Percentiles rank a stretch among this genome's conserved stretches.
Conservation (phyloP, 176 grass and related monocot genomes). For the Saccharum spontaneum region DNA sequence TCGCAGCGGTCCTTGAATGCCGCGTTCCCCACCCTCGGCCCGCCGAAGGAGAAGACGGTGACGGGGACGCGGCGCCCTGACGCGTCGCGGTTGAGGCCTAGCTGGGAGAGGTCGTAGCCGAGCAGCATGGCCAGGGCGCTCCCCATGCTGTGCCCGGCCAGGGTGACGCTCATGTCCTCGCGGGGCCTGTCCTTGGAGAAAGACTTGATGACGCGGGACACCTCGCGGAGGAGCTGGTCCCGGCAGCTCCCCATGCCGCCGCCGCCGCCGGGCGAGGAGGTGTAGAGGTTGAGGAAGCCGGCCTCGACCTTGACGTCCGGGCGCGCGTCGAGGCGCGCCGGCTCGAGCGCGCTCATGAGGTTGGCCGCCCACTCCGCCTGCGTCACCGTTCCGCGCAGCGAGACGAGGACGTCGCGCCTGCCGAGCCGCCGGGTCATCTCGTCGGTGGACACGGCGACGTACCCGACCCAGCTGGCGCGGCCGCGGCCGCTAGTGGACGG, state of each 20-base stretch:
- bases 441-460: constrained; percentile 58
- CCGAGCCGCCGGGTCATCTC: constrained; percentile 53
- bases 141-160: constrained; percentile 68
- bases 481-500: constrained; percentile 10
- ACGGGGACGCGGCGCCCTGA: constrained; percentile 26
- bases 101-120: constrained; percentile 52
- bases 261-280: constrained; percentile 53
- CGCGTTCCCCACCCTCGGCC: constrained; percentile 58
- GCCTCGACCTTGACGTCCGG: constrained; percentile 77
- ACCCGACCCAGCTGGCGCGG: constrained; percentile 57
- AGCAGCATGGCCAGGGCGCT: constrained; percentile 48
- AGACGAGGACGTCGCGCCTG: constrained; percentile 65
- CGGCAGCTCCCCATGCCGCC: constrained; percentile 61
- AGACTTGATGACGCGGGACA: constrained; percentile 23
- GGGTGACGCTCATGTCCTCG: constrained; percentile 53
- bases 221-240: constrained; percentile 61
- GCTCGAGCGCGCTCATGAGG: constrained; percentile 76
- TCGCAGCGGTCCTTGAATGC: constrained; percentile 55
- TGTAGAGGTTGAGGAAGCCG: constrained; percentile 81
- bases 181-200: constrained; percentile 8
- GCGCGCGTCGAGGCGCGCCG: constrained; percentile 47
- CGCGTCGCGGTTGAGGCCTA: constrained; percentile 33
- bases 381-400: constrained; percentile 76
- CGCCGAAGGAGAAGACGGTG: constrained; percentile 63
- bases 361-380: constrained; percentile 73